Percentiles rank a stretch among this genome's conserved stretches.
Conservation (phyloP, 768 basidiomycete species). For the Russula lepida region DNA sequence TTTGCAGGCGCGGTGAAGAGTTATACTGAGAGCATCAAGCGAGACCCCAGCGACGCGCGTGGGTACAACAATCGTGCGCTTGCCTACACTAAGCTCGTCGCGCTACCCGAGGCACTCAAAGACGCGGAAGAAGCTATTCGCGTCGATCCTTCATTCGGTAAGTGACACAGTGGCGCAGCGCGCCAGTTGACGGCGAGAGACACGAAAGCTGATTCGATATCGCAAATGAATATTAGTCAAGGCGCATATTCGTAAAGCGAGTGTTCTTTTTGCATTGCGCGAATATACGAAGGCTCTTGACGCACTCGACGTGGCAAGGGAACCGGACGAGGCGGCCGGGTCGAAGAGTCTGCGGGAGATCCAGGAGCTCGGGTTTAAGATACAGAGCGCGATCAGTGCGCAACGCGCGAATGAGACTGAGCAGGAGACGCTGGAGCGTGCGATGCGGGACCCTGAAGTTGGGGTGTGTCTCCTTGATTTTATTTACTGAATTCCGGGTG, state of each 20-base stretch:
- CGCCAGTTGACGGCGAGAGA: not conserved
- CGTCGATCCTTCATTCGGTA: slow-evolving; percentile 79
- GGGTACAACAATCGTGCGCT: slow-evolving; percentile 99
- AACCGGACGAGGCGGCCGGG: slow-evolving; percentile 56
- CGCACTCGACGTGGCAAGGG: slow-evolving; percentile 66
- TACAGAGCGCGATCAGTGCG: slow-evolving; percentile 66
- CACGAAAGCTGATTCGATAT: not conserved
- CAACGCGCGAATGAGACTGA: slow-evolving; percentile 82
- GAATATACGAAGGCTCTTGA: slow-evolving; percentile 85
- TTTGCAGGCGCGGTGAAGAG: slow-evolving; percentile 87
- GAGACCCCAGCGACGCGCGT: slow-evolving; percentile 79
- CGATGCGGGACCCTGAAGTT: slow-evolving; percentile 96
- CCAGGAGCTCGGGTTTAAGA: slow-evolving; percentile 67
- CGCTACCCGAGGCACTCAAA: slow-evolving; percentile 92
- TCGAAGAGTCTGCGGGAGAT: slow-evolving; percentile 81
- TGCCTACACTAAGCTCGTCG: slow-evolving; percentile 90
- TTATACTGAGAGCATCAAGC: slow-evolving; percentile 95
- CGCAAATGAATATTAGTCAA: slow-evolving; percentile 48
- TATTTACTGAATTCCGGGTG: too few species aligned
- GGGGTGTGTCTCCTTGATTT: slow-evolving; percentile 45
- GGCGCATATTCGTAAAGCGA: slow-evolving; percentile 90
- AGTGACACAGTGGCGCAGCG: slow-evolving; percentile 21
- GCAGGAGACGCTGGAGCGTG: slow-evolving; percentile 85
- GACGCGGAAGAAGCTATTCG: slow-evolving; percentile 92
- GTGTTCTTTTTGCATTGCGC: slow-evolving; percentile 81